phyloP scores from a whole-genome alignment of 1,284 basidiomycete species.

The Irpex lacteus region DNA sequence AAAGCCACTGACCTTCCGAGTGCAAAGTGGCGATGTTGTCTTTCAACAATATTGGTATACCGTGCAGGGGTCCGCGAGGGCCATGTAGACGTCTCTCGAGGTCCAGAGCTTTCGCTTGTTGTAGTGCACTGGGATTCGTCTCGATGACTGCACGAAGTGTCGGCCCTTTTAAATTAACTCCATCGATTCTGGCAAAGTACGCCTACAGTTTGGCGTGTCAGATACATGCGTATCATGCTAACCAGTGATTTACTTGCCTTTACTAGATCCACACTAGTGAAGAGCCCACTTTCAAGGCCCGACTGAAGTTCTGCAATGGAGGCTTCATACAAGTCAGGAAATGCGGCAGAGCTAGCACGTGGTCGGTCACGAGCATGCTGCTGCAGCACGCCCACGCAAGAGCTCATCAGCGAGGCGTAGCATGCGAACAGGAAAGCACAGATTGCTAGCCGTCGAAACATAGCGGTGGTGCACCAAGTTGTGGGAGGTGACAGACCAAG shows the following conservation, averaged over 20 bases:
- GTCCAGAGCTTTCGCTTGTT: constrained; percentile 52
- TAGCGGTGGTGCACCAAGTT: not conserved
- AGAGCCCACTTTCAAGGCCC: constrained; percentile 32
- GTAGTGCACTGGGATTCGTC: constrained; percentile 55
- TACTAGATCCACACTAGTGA: constrained; percentile 42
- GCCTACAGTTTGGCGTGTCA: constrained; percentile 39
- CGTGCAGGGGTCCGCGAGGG: constrained; percentile 55
- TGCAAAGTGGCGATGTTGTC: constrained; percentile 58
- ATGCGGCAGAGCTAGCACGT: not conserved
- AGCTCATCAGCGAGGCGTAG: not conserved
- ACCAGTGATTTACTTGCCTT: constrained; percentile 26
- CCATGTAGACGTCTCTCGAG: constrained; percentile 45
- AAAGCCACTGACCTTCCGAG: constrained; percentile 26
- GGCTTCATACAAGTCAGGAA: constrained; percentile 43
- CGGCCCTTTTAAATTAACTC: constrained; percentile 65
- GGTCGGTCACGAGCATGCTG: not conserved
- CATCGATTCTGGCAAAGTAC: constrained; percentile 67
- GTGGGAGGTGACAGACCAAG: not conserved
- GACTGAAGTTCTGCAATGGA: constrained; percentile 38
- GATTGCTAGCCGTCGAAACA: not conserved
- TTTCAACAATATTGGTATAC: constrained; percentile 71
- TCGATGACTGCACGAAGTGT: constrained; percentile 62
- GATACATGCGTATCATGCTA: too few species aligned
- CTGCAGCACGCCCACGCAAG: not conserved
- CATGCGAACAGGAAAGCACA: not conserved